Base-by-base conservation (phyloP, 83 land plant species). In the Larix sibirica region DNA sequence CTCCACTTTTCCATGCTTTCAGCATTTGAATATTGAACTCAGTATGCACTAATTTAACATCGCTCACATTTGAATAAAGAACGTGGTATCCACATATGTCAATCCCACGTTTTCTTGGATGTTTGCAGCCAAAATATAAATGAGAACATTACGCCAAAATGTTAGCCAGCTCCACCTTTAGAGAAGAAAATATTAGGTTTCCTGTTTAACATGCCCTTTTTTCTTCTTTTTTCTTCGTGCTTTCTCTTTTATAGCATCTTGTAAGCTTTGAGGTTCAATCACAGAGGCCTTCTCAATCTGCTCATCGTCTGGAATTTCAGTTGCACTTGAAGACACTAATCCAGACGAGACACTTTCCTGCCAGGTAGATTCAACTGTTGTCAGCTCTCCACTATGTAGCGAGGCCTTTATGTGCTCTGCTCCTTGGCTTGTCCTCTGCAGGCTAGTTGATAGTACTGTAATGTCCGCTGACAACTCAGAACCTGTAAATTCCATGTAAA, bases 151-250 rank as follows among this genome's bases (percentile, higher is more conserved):
- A 5, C 7, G 50, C 9, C 21, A 42, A 71, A 42, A 6, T 38
- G 50, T 20, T 40, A 47, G 21, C 54, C 21, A 20, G 42, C 54
- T 18, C 24, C 50, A 42, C 42, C 40, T 20, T 18, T 18, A 50
- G 3, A 50, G 54, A 20, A 7, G 44, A 71, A 6, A 18, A 12
- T 2, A 23, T 71, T 42, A 71, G 77, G 50, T 42, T 71, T 42
- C 54, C 9, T 18, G 40, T 42, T 42, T 71, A 1, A 42, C 77
- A n/a, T 50, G 56, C 13, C 50, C 54, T 42, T 71, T 71, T 40
- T 71, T 71, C 77, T 71, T 71, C 77, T 71, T 71, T 18, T 71
- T 71, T 42, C 77, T 71, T 71, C 77, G 40, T 40, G 77, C 23
- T 8, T 71, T 71, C 36, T 71, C 77, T 23, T 71, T 71, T 18